A percentile compares a stretch with the other conserved stretches of the same genome.
Conservation (phyloP, 2,329 filamentous ascomycete species). For the Pseudopyrenochaeta lycopersici region DNA sequence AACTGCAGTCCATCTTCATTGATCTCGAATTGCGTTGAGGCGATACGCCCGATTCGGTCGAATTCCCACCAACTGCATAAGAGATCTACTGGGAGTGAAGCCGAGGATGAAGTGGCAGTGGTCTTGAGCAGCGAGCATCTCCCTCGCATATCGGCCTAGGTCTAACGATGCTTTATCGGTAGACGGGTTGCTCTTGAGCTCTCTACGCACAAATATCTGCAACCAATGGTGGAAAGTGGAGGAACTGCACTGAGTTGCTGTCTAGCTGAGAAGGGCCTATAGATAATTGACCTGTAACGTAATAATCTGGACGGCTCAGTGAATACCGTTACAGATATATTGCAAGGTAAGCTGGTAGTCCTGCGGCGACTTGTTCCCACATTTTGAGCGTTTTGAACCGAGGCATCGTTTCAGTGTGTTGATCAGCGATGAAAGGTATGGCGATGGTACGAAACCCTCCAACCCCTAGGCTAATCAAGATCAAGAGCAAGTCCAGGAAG, state of each 20-base stretch:
- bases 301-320: too few species aligned
- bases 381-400: slow-evolving; percentile 30
- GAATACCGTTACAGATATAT: slow-evolving; percentile 31
- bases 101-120: not conserved
- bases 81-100: too few species aligned
- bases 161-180: slow-evolving; percentile 48
- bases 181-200: slow-evolving; percentile 55
- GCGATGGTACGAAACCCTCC: slow-evolving; percentile 50
- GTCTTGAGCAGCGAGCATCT: slow-evolving; percentile 48
- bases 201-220: slow-evolving; percentile 32
- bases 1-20: too few species aligned
- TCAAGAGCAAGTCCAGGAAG: slow-evolving; percentile 35
- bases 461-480: slow-evolving; percentile 50
- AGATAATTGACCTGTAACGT: too few species aligned
- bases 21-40: too few species aligned
- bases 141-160: slow-evolving; percentile 54
- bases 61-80: too few species aligned
- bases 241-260: too few species aligned
- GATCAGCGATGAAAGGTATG: slow-evolving; percentile 49
- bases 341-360: slow-evolving; percentile 46
- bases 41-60: too few species aligned
- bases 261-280: too few species aligned
- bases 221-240: slow-evolving; percentile 2
- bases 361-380: slow-evolving; percentile 44
- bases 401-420: slow-evolving; percentile 37